Evolutionary conservation across 2,329 filamentous ascomycete genomes (phyloP).

Genomic region (Chalaropsis ovoidea): DNA sequence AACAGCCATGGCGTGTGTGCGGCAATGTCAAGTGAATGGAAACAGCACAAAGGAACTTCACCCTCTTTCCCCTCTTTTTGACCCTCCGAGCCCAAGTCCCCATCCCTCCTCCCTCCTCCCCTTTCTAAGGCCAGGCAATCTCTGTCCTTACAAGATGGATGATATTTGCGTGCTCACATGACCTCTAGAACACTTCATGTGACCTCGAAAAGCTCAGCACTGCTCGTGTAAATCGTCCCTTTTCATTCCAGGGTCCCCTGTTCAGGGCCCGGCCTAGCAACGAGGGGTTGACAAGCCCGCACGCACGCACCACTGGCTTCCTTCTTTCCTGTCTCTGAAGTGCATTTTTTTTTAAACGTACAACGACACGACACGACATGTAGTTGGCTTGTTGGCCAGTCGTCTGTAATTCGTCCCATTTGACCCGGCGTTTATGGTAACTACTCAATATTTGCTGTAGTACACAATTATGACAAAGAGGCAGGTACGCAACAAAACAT

Average conservation of each 20-base stretch:
- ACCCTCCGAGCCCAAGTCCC: neutral
- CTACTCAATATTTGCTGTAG: neutral
- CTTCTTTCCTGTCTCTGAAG: neutral
- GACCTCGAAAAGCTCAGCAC: slow-evolving; percentile 15
- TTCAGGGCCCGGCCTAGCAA: neutral
- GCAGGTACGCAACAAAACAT: neutral
- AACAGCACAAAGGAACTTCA: too few relatives aligned
- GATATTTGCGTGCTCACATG: slow-evolving; percentile 15
- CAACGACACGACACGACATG: too few relatives aligned
- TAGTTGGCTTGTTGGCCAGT: too few relatives aligned
- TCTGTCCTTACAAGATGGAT: neutral
- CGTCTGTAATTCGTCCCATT: too few relatives aligned
- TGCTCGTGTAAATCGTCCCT: slow-evolving; percentile 9
- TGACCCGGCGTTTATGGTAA: too few relatives aligned
- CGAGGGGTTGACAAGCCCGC: neutral
- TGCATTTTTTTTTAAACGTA: neutral
- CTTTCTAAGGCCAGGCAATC: neutral
- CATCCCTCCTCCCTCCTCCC: neutral
- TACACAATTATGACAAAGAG: neutral
- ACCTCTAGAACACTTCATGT: slow-evolving; percentile 12
- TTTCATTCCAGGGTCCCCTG: slow-evolving; percentile 14
- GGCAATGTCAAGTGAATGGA: neutral
- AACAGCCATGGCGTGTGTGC: neutral
- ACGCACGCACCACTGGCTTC: neutral
- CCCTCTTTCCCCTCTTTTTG: neutral